Evolutionary conservation across 768 basidiomycete species (phyloP).

Genomic region (Rhizopogon vulgaris): DNA sequence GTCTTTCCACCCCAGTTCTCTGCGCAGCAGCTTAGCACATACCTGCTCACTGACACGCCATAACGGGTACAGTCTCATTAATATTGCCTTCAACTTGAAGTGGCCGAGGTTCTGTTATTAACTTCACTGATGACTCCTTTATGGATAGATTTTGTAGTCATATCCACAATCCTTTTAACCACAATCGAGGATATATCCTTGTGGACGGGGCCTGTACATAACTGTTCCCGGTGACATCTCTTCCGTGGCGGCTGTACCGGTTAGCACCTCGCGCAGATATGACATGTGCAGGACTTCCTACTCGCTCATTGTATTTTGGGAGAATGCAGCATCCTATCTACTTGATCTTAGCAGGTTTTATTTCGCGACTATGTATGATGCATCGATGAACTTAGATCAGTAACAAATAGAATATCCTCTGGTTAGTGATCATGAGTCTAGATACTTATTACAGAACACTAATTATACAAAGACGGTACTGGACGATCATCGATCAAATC

Average conservation of each 20-base stretch:
- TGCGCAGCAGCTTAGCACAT: neutral
- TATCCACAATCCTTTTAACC: neutral
- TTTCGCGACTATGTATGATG: too few species aligned
- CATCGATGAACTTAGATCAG: neutral
- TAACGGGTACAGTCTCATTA: neutral
- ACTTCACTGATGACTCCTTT: neutral
- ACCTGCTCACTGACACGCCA: too few species aligned
- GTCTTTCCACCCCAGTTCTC: neutral
- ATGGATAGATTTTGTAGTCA: neutral
- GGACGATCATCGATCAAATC: too few species aligned
- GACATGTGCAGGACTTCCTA: too few species aligned
- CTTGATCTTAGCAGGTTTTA: neutral
- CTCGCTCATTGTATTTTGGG: neutral
- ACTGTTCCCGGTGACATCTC: too few species aligned
- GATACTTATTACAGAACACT: neutral
- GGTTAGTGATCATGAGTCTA: neutral
- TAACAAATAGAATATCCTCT: neutral
- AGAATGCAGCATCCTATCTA: neutral
- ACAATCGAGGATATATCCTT: too few species aligned
- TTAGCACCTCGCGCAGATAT: too few species aligned
- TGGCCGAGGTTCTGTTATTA: too few species aligned
- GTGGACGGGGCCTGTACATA: too few species aligned
- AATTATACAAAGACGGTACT: too few species aligned
- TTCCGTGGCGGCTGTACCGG: too few species aligned
- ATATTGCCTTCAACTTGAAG: too few species aligned